phyloP scores from a whole-genome alignment of 2,329 filamentous ascomycete genomes.

The Zymoseptoria brevis region DNA sequence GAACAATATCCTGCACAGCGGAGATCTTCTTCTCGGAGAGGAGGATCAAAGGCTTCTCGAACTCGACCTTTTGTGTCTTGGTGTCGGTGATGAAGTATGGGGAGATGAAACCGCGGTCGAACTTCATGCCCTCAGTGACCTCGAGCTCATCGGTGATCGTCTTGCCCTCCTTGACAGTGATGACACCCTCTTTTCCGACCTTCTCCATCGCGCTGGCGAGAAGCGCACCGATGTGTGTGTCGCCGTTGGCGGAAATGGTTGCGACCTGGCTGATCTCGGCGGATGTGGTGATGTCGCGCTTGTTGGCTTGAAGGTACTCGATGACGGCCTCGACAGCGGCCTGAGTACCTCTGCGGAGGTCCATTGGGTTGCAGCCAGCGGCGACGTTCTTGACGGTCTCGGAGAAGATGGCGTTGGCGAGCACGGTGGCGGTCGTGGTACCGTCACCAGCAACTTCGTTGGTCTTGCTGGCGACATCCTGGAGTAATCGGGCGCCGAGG shows the following conservation, averaged over 20 bases:
- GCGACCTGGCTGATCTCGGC: constrained; percentile 96
- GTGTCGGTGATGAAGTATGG: constrained; percentile 99
- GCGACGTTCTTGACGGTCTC: constrained; percentile 99
- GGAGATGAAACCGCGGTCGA: constrained; percentile 96
- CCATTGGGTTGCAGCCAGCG: constrained; percentile 99
- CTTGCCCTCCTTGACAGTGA: constrained; percentile 99
- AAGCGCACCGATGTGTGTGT: constrained; percentile 87
- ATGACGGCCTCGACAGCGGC: constrained; percentile 92
- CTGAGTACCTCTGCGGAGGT: constrained; percentile 93
- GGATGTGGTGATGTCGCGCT: constrained; percentile 95
- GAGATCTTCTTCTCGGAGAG: constrained; percentile 99
- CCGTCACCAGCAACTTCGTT: constrained; percentile 98
- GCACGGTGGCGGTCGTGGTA: constrained; percentile 94
- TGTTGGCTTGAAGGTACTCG: constrained; percentile 88
- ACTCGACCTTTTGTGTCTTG: constrained; percentile 98
- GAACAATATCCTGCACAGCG: constrained; percentile 96
- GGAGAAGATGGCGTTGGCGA: constrained; percentile 96
- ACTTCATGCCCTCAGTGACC: constrained; percentile 99
- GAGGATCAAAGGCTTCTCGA: constrained; percentile 97
- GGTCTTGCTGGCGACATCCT: constrained; percentile 98
- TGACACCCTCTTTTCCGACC: constrained; percentile 99
- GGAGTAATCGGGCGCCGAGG: constrained; percentile 89
- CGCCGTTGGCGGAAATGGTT: constrained; percentile 96
- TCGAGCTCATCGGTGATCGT: constrained; percentile 96
- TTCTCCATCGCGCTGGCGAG: constrained; percentile 99